Percentiles rank a stretch among this genome's conserved stretches.
These are phyloP conservation scores for Colletotrichum tropicale DNA, from an alignment of 2,329 filamentous ascomycete genomes.

Conservation along the genomic window DNA sequence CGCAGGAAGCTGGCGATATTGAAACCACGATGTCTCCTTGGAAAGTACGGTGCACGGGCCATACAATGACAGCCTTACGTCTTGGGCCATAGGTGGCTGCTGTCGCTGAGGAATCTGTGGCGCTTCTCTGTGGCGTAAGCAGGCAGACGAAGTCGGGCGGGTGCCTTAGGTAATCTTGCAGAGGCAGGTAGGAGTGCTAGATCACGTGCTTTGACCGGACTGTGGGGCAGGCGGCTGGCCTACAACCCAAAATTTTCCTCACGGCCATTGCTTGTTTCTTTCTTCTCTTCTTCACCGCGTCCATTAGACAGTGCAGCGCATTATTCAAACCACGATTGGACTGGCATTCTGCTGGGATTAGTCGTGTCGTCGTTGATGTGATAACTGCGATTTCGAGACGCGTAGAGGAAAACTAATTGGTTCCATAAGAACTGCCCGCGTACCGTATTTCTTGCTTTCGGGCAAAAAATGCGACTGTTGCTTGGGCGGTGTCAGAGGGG, in stretches of 20 bases:
- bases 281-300: slow-evolving; percentile 62
- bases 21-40: slow-evolving; percentile 23
- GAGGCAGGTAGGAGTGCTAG: not conserved
- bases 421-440: slow-evolving; percentile 78
- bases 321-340: slow-evolving; percentile 60
- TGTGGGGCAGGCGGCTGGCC: not conserved
- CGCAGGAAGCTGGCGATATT: slow-evolving; percentile 12
- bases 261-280: slow-evolving; percentile 40
- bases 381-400: slow-evolving; percentile 52
- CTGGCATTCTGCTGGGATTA: slow-evolving; percentile 72
- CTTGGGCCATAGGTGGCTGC: not conserved
- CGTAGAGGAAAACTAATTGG: slow-evolving; percentile 51
- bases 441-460: slow-evolving; percentile 30
- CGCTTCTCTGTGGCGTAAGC: not conserved
- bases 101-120: not conserved
- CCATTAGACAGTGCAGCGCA: slow-evolving; percentile 88
- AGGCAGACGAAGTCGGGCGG: not conserved
- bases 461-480: slow-evolving; percentile 42
- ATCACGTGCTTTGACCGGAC: slow-evolving; percentile 12
- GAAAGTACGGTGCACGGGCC: slow-evolving; percentile 11
- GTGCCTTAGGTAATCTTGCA: not conserved
- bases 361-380: slow-evolving; percentile 62
- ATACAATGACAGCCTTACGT: slow-evolving; percentile 4
- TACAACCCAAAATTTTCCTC: slow-evolving; percentile 20
- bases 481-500: slow-evolving; percentile 86